Conservation (phyloP, 257 asterid species). For the Knoxia roxburghii region DNA sequence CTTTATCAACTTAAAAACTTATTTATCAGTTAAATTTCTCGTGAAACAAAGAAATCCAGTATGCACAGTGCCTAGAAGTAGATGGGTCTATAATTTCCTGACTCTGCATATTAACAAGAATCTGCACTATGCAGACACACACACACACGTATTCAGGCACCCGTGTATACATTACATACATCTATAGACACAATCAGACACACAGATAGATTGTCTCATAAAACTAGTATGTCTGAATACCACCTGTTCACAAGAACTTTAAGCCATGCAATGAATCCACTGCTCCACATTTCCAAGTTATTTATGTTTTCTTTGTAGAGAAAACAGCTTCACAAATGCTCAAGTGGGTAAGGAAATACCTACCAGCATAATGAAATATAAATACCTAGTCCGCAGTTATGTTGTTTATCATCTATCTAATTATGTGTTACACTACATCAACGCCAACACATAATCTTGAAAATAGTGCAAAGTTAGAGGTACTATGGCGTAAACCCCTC, state of each 20-base stretch:
- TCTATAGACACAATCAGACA: too few relatives aligned
- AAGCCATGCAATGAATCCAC: background rate
- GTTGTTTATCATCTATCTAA: background rate
- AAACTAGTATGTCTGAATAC: background rate
- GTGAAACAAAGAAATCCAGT: background rate
- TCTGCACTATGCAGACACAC: background rate
- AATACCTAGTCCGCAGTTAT: background rate
- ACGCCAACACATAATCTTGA: background rate
- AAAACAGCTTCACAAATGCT: constrained; percentile 7
- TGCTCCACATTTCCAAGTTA: background rate
- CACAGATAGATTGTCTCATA: background rate
- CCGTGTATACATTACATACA: too few relatives aligned
- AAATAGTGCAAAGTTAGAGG: background rate
- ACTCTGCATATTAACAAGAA: background rate
- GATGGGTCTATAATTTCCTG: too few relatives aligned
- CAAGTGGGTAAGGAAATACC: background rate
- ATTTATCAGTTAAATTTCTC: background rate
- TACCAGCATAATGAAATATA: background rate
- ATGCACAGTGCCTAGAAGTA: background rate
- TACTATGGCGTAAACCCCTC: background rate
- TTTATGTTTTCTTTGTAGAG: background rate
- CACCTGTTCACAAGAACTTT: background rate
- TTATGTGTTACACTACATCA: background rate
- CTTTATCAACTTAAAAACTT: background rate
- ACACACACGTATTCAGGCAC: background rate